A percentile compares a stretch with the other conserved stretches of the same genome.
These are phyloP conservation scores for Thalassia testudinum DNA, from an alignment of 116 monocot genomes.

Conservation along the genomic window DNA sequence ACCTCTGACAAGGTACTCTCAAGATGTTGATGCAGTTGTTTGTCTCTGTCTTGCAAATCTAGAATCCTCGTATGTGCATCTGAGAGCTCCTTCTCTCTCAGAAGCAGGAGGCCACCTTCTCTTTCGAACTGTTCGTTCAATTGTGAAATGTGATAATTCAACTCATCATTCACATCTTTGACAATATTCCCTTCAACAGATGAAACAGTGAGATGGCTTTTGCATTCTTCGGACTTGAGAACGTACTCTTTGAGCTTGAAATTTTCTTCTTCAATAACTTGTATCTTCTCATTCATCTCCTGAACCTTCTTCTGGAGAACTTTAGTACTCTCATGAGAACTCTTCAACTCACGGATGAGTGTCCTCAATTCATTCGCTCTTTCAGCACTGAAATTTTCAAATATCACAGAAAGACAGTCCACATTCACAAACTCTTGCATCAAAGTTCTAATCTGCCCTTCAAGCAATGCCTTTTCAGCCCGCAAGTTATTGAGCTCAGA, in stretches of 20 bases:
- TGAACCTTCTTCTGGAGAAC: constrained; percentile 16
- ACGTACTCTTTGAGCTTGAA: constrained; percentile 24
- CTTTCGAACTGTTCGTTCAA: constrained; percentile 10
- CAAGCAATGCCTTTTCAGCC: constrained; percentile 15
- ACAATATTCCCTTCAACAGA: constrained; percentile 23
- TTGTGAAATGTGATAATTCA: constrained; percentile 8
- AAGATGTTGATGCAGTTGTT: constrained; percentile 15
- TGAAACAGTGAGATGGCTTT: constrained; percentile 12
- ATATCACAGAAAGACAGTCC: constrained; percentile 33
- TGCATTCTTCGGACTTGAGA: constrained; percentile 24
- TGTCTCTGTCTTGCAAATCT: constrained; percentile 9
- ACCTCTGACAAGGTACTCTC: constrained; percentile 19
- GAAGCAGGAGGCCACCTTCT: constrained; percentile 11
- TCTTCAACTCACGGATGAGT: constrained; percentile 17
- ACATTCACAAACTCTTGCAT: constrained; percentile 22
- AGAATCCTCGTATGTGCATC: constrained; percentile 28
- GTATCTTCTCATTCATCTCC: constrained; percentile 17
- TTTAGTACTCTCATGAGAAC: constrained; percentile 15
- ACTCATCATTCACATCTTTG: constrained; percentile 1
- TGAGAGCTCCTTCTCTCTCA: constrained; percentile 29
- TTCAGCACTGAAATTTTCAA: constrained; percentile 24
- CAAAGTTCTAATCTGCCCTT: constrained; percentile 23
- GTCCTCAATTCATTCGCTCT: constrained; percentile 22
- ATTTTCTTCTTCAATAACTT: constrained; percentile 32
- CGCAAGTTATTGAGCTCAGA: constrained; percentile 10